A percentile compares a stretch with the other conserved stretches of the same genome.
These are phyloP conservation scores for Leptographium procerum DNA, from an alignment of 2,329 filamentous ascomycete genomes.

Conservation along the genomic window DNA sequence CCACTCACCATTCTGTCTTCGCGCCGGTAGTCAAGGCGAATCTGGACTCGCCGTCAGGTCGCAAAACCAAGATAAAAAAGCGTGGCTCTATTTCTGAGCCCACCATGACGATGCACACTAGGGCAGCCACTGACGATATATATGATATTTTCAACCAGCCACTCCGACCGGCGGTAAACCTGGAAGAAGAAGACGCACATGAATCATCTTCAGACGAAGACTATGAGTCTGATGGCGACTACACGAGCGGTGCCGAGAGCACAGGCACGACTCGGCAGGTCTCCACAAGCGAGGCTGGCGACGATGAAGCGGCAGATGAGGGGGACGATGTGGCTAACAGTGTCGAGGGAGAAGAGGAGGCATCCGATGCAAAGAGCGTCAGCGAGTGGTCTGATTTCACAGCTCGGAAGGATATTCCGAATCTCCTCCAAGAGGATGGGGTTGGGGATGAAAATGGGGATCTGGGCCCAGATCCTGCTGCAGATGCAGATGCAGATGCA, in stretches of 20 bases:
- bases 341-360: constrained; percentile 29
- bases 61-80: constrained; percentile 75
- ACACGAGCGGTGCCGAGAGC: constrained; percentile 78
- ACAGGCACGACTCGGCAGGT: constrained; percentile 59
- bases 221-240: constrained; percentile 63
- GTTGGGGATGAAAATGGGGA: background rate
- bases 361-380: constrained; percentile 45
- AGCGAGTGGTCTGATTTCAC: constrained; percentile 89
- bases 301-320: constrained; percentile 37
- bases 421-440: too few species aligned
- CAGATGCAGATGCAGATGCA: too few species aligned
- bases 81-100: constrained; percentile 60
- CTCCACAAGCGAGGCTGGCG: constrained; percentile 31
- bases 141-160: constrained; percentile 96
- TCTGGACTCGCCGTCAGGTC: constrained; percentile 76
- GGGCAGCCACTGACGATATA: constrained; percentile 90
- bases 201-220: constrained; percentile 28
- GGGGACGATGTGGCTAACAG: constrained; percentile 32
- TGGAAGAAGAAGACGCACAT: constrained; percentile 31
- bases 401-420: constrained; percentile 47
- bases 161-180: constrained; percentile 30
- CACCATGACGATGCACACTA: constrained; percentile 97
- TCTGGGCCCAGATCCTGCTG: background rate
- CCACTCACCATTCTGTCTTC: too few species aligned
- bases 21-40: constrained; percentile 68